Conservation (phyloP, 2,329 filamentous ascomycete genomes). For the Scolecobasidium constrictum region DNA sequence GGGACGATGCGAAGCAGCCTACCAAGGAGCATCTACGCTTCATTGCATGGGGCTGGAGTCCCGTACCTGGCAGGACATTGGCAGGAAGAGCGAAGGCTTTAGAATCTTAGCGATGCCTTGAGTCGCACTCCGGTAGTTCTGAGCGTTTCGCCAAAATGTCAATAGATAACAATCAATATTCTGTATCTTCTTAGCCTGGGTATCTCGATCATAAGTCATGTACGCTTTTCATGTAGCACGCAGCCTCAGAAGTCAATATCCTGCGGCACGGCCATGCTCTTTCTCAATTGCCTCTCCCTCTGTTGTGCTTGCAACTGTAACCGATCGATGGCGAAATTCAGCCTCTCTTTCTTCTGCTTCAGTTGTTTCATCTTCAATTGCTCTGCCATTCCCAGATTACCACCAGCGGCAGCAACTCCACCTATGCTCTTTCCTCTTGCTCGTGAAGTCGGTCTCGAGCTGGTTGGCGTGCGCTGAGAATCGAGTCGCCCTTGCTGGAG, state of each 20-base stretch:
- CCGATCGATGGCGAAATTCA: slow-evolving; percentile 78
- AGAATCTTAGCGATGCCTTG: not conserved
- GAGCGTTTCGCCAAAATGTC: too few species aligned
- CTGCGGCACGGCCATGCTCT: slow-evolving; percentile 53
- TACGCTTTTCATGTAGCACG: not conserved
- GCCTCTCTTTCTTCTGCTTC: slow-evolving; percentile 69
- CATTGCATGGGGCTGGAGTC: slow-evolving; percentile 21
- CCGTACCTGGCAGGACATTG: slow-evolving; percentile 9
- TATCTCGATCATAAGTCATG: not conserved
- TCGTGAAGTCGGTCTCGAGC: not conserved
- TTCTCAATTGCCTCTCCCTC: slow-evolving; percentile 57
- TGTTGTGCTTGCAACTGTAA: slow-evolving; percentile 80
- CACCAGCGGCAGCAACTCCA: not conserved
- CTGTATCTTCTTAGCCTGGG: not conserved
- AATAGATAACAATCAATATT: too few species aligned
- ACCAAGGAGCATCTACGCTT: slow-evolving; percentile 15
- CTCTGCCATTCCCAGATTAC: slow-evolving; percentile 28
- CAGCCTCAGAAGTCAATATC: slow-evolving; percentile 14
- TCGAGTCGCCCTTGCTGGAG: slow-evolving; percentile 65
- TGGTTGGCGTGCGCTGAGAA: slow-evolving; percentile 21
- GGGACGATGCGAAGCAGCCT: slow-evolving; percentile 14
- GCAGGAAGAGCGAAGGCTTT: not conserved
- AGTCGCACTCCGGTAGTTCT: too few species aligned
- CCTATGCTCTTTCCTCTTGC: slow-evolving; percentile 3
- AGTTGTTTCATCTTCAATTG: slow-evolving; percentile 54